Evolutionary conservation across 768 basidiomycete genomes (phyloP), one percentile per base, ranked within the genome.

Genomic region (Leccinum uliginosum): DNA sequence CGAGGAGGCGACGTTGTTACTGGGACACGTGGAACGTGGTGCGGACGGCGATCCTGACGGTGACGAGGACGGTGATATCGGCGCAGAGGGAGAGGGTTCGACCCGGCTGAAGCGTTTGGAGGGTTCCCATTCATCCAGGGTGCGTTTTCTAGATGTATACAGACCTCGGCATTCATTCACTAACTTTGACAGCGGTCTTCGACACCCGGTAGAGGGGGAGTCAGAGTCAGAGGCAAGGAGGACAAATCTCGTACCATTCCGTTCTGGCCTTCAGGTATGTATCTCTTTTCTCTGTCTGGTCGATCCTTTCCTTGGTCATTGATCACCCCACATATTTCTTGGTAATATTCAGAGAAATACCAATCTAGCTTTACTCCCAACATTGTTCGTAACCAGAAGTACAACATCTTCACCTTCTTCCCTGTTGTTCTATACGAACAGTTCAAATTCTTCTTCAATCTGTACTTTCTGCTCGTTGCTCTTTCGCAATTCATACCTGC

Each of bases 381-480:
- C 73, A 86, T 88, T 49, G 91, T 97, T 55, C 87, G 91, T 64
- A 99, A 99, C 66, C 96, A 98, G 73, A 99, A 99, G 77, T 98
- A 98, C 80, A 96, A 95, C 69, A 79, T 90, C 53, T 83, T 92
- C 75, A 93, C 91, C n/a, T 99, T 99, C 78, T 82, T 99, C 10
- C 97, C 97, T 3, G 83, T 98, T 62, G 95, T 98, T 46, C 84
- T 98, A 71, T 98, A 98, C 72, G 95, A 98, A 71, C 96, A 98
- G 71, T 99, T 98, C 87, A 98, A 98, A 74, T 98, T 96, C 80
- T 99, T 99, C 78, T 98, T 97, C 84, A 99, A 98, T 70, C 80
- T 98, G 7, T 99, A 98, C 73, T 99, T 99, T 69, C 83, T 98
- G 11, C 86, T 98, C 23, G 97, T 99, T 35, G 97, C 97, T 0